Base-by-base conservation (phyloP, 2,329 filamentous ascomycete genomes). In the Lasiodiplodia sp. region DNA sequence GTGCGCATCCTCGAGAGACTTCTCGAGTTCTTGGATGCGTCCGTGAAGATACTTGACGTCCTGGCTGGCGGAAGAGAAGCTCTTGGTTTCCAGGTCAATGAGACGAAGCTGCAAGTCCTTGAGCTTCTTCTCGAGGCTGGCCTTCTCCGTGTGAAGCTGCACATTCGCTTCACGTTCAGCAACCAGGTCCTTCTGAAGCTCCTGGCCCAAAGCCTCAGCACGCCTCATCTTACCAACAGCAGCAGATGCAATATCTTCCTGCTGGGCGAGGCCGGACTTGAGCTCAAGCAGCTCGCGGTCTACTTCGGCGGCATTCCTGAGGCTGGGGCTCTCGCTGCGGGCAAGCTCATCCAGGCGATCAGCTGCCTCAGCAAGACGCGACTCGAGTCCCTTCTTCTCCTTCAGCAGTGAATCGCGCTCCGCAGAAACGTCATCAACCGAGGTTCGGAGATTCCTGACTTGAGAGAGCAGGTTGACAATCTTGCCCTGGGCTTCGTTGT, bases 161-260 rank as follows among this genome's bases (percentile, higher is more conserved):
- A 91, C 89, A 74, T 90, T 94, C 40, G 87, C 87, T 77, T 98
- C 96, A 11, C 95, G 89, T 82, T 97, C 95, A 8, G 88, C 88
- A 21, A 90, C 89, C 70, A 97, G 93, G 75, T 99, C 96, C 79
- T 96, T 97, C 77, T 98, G 95, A 71, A 97, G 90, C 80, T 99
- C 96, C 10, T 91, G 88, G 1, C 90, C 91, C 38, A 98, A 83
- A 4, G 93, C 92, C 77, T 99, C 95, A 2, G 96, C 93, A 28
- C 95, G 90, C 67, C 95, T 89, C 96, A 99, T 99, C 85, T 98
- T 98, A 75, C 96, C 95, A 51, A 98, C 91, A 0, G 95, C 95
- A 3, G 96, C 95, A 0, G 91, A 88, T 12, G 94, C 92, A 69
- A 98, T 90, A 77, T 99, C 95, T 80, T 98, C 93, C 76, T 97